Evolutionary conservation across 768 basidiomycete genomes (phyloP).

Genomic region (Pulveroboletus ravenelii): DNA sequence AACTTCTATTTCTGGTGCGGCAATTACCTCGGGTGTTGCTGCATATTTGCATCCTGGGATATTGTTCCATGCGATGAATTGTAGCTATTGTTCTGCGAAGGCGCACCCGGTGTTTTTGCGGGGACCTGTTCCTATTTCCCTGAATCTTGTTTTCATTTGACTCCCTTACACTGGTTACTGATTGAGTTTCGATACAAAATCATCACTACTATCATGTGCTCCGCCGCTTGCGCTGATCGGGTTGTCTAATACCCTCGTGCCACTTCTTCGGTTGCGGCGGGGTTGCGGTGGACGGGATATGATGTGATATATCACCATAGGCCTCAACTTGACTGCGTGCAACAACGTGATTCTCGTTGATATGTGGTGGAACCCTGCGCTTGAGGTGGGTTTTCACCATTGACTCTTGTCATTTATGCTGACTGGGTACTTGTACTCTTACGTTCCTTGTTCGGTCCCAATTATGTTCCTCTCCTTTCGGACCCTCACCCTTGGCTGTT

Average conservation of each 20-base stretch:
- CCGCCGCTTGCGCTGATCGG: not conserved
- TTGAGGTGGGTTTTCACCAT: constrained; percentile 48
- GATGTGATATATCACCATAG: constrained; percentile 32
- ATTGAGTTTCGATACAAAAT: constrained; percentile 7
- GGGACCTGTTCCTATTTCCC: not conserved
- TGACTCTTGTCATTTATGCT: constrained; percentile 2
- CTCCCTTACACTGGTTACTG: constrained; percentile 5
- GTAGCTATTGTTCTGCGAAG: not conserved
- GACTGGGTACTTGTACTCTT: constrained; percentile 2
- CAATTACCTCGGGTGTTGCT: not conserved
- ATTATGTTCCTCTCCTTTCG: not conserved
- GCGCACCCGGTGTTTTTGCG: not conserved
- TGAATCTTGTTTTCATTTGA: not conserved
- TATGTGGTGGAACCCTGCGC: constrained; percentile 92
- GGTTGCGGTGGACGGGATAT: not conserved
- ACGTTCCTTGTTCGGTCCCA: not conserved
- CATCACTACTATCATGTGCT: not conserved
- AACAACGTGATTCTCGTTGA: constrained; percentile 93
- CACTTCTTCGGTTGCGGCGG: constrained; percentile 1
- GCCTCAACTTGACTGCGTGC: constrained; percentile 87
- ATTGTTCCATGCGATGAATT: not conserved
- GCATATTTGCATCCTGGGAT: too few species aligned
- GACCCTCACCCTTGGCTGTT: not conserved
- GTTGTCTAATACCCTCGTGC: not conserved
- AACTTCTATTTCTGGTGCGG: not conserved